phyloP scores from a whole-genome alignment of 352 stramenopile species.

The Aphanomyces stellatus region DNA sequence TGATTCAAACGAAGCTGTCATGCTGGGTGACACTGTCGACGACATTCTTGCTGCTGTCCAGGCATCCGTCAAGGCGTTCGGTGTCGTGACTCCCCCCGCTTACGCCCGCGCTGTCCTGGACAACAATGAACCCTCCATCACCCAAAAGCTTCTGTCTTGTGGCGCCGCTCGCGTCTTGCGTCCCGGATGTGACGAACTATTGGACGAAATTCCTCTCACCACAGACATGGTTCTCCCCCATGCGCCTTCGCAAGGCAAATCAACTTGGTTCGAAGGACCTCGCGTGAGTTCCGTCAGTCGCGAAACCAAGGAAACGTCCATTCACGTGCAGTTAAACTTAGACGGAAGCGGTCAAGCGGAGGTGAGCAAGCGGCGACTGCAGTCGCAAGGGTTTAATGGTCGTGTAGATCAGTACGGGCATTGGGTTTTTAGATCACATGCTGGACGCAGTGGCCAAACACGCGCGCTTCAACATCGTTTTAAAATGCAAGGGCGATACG shows the following conservation, averaged over 20 bases:
- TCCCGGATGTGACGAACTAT: constrained; percentile 66
- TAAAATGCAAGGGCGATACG: constrained; percentile 88
- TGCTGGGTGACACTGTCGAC: constrained; percentile 96
- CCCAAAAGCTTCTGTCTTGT: constrained; percentile 37
- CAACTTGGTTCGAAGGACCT: not conserved
- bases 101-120: constrained; percentile 69
- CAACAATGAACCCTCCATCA: constrained; percentile 38
- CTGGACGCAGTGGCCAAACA: constrained; percentile 84
- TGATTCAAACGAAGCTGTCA: constrained; percentile 58
- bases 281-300: constrained; percentile 48
- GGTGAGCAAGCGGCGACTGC: no score
- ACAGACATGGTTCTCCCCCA: not conserved
- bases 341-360: constrained; percentile 82
- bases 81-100: constrained; percentile 82
- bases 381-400: no score
- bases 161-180: constrained; percentile 59
- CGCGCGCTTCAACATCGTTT: constrained; percentile 82
- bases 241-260: not conserved
- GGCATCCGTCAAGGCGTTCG: constrained; percentile 61
- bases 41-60: constrained; percentile 85
- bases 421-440: constrained; percentile 91
- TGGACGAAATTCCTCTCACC: constrained; percentile 55
- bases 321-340: constrained; percentile 80
- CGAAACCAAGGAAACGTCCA: constrained; percentile 93
- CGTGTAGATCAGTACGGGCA: constrained; percentile 72